Base-by-base conservation (phyloP, 805 yeast species). In the Monosporozyma servazzii region DNA sequence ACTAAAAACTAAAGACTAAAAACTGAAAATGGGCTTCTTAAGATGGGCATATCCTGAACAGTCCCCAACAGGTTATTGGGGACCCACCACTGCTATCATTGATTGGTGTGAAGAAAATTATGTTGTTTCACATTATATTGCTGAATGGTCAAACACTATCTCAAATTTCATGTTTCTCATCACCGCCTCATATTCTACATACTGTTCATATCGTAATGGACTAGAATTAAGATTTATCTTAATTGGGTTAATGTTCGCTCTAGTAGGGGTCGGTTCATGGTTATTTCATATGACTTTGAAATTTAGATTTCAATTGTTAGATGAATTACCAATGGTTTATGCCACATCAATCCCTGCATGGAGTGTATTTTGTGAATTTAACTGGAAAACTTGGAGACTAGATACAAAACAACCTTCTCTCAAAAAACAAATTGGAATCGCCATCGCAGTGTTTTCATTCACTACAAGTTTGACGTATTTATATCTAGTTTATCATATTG, bases 41-140 rank as follows among this genome's bases (percentile, higher is more conserved):
- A 53, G 56, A 17, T 62, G 64, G 55, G 79, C 81, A 1, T 81
- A 81, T 59, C 85, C 87, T 0, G 74, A 74, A 6, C 78, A 74
- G 33, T 78, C 79, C 42, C 57, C 63, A n/a, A 52, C 67, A 15
- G 90, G 89, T 0, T 82, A 67, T 64, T 88, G 96, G 96, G 93
- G 93, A 0, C 70, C 73, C 5, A 86, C 86, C 2, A 89, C 98
- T 0, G 79, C 96, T 39, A 90, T 98, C n/a, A 93, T 93, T 39
- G 99, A 91, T 64, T 91, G 98, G 98, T 91, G 99, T 70, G 99
- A 91, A 63, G 98, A 93, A 68, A 91, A 91, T 71, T 91, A 91
- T 65, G 91, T 89, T 10, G 86, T 90, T 1, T 78, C 91, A 11
- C 78, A 77, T 11, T 93, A 86, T 62, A 75, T 93, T 49, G 97